Evolutionary conservation across 2,329 filamentous ascomycete genomes (phyloP).

Genomic region (Neoascochyta sp.): DNA sequence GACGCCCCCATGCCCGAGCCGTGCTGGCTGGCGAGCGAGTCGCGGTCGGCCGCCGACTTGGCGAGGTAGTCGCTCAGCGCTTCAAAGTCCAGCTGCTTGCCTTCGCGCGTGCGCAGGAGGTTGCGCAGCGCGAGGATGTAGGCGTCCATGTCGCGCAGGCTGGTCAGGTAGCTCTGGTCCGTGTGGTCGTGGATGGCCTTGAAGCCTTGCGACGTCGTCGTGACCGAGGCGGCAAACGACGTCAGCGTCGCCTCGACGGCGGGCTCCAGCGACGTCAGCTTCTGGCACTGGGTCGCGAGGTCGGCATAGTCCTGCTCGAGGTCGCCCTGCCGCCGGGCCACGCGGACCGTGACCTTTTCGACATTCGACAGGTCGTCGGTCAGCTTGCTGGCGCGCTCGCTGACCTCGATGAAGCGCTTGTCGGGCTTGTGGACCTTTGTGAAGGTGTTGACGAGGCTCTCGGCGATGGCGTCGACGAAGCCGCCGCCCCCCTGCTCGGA

Average conservation of each 20-base stretch:
- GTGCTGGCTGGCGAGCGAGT: conserved; percentile 67
- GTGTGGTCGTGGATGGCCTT: conserved; percentile 83
- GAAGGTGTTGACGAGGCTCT: conserved; percentile 96
- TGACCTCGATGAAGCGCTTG: conserved; percentile 88
- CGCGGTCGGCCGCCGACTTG: conserved; percentile 83
- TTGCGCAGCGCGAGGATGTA: conserved; percentile 85
- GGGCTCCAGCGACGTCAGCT: conserved; percentile 83
- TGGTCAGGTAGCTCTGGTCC: conserved; percentile 92
- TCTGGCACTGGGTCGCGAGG: conserved; percentile 90
- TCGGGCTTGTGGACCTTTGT: conserved; percentile 95
- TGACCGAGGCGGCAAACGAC: conserved; percentile 80
- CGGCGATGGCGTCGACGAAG: conserved; percentile 91
- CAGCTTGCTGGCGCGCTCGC: conserved; percentile 87
- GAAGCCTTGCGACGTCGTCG: conserved; percentile 75
- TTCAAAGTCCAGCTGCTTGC: conserved; percentile 97
- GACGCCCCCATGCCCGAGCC: conserved; percentile 67
- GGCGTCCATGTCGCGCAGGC: conserved; percentile 89
- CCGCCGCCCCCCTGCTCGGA: conserved; percentile 52
- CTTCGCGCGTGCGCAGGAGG: conserved; percentile 87
- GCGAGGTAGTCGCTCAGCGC: conserved; percentile 92
- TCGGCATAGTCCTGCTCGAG: conserved; percentile 85
- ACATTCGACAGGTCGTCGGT: conserved; percentile 87
- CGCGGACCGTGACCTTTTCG: conserved; percentile 90
- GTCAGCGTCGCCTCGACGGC: conserved; percentile 78
- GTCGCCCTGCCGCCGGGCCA: conserved; percentile 82